Conservation (phyloP, 1,284 basidiomycete genomes). For the Marasmius tenuissimus region DNA sequence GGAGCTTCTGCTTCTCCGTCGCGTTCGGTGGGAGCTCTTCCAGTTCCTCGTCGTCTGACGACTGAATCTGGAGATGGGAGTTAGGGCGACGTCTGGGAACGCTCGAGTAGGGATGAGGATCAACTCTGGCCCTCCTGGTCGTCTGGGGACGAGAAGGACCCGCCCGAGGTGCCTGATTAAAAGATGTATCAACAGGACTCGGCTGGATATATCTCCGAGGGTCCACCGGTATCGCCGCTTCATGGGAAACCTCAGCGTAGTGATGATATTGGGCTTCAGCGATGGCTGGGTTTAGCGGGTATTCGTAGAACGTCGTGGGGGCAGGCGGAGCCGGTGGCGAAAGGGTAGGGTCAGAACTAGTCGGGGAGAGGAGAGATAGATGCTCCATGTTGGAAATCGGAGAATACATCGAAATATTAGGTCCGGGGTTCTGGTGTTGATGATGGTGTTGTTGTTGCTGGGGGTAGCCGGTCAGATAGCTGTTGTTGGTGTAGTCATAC, state of each 20-base stretch:
- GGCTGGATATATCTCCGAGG: no score
- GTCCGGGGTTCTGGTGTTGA: not conserved
- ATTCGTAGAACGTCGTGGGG: no score
- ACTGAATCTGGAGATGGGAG: slow-evolving; percentile 16
- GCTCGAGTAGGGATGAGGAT: not conserved
- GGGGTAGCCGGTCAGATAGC: not conserved
- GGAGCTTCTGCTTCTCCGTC: slow-evolving; percentile 68
- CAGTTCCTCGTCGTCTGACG: slow-evolving; percentile 32
- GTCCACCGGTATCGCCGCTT: no score
- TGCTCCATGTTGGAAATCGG: no score
- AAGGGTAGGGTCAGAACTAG: no score
- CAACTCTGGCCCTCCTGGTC: not conserved
- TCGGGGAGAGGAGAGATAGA: no score
- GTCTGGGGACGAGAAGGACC: not conserved
- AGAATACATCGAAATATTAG: not conserved
- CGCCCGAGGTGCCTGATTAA: not conserved
- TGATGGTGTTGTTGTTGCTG: not conserved
- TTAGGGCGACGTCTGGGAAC: not conserved
- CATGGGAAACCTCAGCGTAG: no score
- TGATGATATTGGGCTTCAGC: no score
- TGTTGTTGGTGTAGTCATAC: not conserved
- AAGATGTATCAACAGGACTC: not conserved
- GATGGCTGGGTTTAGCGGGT: no score
- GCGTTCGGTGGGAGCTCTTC: slow-evolving; percentile 38
- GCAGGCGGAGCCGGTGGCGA: no score